Percentiles rank a stretch among this genome's conserved stretches.
Evolutionary conservation across 805 yeast genomes (phyloP).

Genomic region (Wickerhamomyces canadensis): DNA sequence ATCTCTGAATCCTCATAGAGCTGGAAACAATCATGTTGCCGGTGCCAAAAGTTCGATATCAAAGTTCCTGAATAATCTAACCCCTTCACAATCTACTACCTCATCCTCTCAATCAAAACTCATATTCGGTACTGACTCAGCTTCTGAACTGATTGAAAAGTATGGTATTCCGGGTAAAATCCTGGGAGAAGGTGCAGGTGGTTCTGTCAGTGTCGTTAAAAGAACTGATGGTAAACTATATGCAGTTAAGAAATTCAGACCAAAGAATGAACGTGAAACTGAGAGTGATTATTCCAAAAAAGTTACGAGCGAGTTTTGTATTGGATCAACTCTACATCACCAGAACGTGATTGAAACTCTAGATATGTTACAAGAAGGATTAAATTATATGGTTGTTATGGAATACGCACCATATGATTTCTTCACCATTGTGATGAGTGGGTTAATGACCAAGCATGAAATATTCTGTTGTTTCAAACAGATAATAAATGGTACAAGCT

Average conservation of each 20-base stretch:
- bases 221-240: constrained; percentile 56
- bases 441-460: constrained; percentile 66
- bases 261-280: constrained; percentile 55
- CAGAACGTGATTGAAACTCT: constrained; percentile 75
- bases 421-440: constrained; percentile 89
- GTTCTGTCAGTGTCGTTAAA: constrained; percentile 78
- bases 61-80: constrained; percentile 18
- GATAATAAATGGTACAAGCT: constrained; percentile 65
- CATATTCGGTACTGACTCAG: constrained; percentile 33
- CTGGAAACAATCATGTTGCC: not conserved
- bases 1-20: too few relatives aligned
- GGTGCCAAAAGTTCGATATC: constrained; percentile 12
- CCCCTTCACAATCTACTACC: constrained; percentile 17
- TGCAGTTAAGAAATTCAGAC: constrained; percentile 85
- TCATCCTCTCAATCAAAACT: constrained; percentile 21
- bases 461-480: constrained; percentile 80
- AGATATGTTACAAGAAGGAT: constrained; percentile 70
- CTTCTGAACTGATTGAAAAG: constrained; percentile 43
- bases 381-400: constrained; percentile 71
- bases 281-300: constrained; percentile 69
- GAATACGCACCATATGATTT: constrained; percentile 91
- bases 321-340: constrained; percentile 75
- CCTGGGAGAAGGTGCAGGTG: constrained; percentile 92
- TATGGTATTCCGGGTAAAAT: constrained; percentile 72
- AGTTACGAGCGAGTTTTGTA: constrained; percentile 75